Evolutionary conservation across 176 grass and related monocot species (phyloP), one percentile per base, ranked within the genome.

Genomic region (Rhipidocladum racemiflorum): DNA sequence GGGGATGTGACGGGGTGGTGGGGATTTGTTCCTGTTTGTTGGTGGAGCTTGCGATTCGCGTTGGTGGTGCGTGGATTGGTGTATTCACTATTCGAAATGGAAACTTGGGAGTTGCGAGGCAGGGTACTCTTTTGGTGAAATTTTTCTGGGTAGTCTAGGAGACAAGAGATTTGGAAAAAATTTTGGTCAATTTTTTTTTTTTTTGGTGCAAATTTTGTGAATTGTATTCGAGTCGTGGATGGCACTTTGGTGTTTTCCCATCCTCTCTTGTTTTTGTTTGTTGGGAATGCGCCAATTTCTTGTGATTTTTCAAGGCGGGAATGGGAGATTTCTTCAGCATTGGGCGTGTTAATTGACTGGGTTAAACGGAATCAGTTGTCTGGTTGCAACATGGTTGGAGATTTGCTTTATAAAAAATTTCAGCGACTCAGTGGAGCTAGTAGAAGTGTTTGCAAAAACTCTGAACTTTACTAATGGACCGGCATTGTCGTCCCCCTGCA

Each of bases 401-500:
- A 63, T 49, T 78, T 24, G 20, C 27, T 65, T 78, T 35, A 34
- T 44, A 2, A 21, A 7, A 15, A 38, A 28, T 43, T 63, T 77
- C 4, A 1, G 24, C 25, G 20, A 56, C 27, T 77, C 20, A 77
- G 14, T 42, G 62, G 25, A 43, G 1, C 13, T 2, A 56, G 3
- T 56, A 45, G 67, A 66, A 55, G 42, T 40, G 12, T 7, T 70
- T 55, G 25, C 35, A 59, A 23, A 44, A 69, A 42, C 29, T 44
- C 20, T 49, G 12, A 18, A 50, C 2, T 65, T 28, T 27, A 10
- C 78, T 89, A 49, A 89, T 42, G 17, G 24, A 45, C 18, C 23
- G 0, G 0, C 59, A 45, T 77, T 42, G 62, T 14, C 7, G 59
- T 55, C 32, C 65, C 61, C 11, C 61, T 87, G 42, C 91, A 99